phyloP scores from a whole-genome alignment of 2,329 filamentous ascomycete species.

The Chaetomium strumarium region DNA sequence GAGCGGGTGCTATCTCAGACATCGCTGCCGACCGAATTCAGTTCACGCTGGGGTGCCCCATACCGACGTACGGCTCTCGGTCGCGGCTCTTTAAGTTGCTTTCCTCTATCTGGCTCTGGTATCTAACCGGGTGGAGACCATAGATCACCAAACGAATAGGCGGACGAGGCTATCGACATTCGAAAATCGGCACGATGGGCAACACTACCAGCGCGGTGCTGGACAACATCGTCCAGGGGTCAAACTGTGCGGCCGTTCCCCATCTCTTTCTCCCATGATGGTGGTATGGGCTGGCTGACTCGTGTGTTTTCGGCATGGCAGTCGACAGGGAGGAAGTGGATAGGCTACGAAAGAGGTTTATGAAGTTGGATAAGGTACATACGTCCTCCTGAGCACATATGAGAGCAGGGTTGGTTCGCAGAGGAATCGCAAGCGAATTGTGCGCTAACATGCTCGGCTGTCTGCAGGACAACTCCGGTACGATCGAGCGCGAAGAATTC shows the following conservation, averaged over 20 bases:
- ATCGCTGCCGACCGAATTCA: no score
- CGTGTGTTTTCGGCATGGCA: constrained; percentile 33
- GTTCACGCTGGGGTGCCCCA: no score
- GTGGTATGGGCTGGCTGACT: constrained; percentile 3
- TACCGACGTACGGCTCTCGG: neutral
- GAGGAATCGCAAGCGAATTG: no score
- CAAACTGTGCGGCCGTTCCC: constrained; percentile 65
- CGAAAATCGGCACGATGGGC: constrained; percentile 46
- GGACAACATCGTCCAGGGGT: constrained; percentile 92
- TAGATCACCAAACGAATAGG: neutral
- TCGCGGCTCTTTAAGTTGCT: neutral
- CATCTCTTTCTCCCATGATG: neutral
- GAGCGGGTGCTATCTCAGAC: no score
- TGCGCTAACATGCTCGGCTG: neutral
- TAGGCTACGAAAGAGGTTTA: constrained; percentile 90
- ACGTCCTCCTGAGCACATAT: neutral
- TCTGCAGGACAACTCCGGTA: constrained; percentile 85
- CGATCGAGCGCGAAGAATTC: constrained; percentile 97
- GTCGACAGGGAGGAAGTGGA: constrained; percentile 98
- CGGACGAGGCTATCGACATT: neutral
- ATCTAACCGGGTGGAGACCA: neutral
- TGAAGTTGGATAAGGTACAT: constrained; percentile 95
- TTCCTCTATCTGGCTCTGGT: neutral
- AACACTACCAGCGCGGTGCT: constrained; percentile 70
- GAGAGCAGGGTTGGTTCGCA: neutral